Evolutionary conservation across 225 moss, liverwort and hornwort genomes (phyloP), one percentile per base, ranked within the genome.

Genomic region (Straminergon stramineum): DNA sequence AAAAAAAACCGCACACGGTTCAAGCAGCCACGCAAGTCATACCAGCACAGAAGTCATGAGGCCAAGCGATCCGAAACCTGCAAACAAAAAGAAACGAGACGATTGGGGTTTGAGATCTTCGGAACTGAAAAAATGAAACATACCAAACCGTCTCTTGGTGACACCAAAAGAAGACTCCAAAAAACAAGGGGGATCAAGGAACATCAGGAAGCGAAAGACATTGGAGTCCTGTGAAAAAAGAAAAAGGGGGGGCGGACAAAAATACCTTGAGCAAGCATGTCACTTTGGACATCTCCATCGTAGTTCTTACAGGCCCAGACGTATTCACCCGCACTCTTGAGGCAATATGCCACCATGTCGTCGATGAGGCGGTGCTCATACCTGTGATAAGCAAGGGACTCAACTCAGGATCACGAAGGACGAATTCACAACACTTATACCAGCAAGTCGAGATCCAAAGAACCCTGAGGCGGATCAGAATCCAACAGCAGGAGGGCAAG

Each of bases 281-380:
- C 98, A 93, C 98, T 98, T 91, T 98, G 98, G 74, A 98, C 98
- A 93, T 98, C 97, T 84, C 98, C 98, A 88, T 97, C 97, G 56
- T 97, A 97, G 84, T 98, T 98, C 86, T 98, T 97, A 90, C 98
- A 97, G 20, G 98, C 98, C 97, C 97, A 98, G 17, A 98, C 94
- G 86, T 97, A 98, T 78, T 90, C 98, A 77, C 96, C 98, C 31
- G 96, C 97, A 58, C 98, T 98, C 92, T 68, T 68, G 0, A 98
- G 70, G 11, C 92, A 93, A 86, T 97, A 98, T 39, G 98, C 97
- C 67, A 98, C 98, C 98, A 98, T 98, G 88, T 98, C 98, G 89
- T 98, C 98, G 67, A 98, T 98, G 28, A 98, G 95, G 13, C 98
- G 94, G 89, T 98, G 98, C 93, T 98, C 96, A 86, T 98, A 97